Base-by-base conservation (phyloP, 305 asterid species). In the Fraxinus greggii region DNA sequence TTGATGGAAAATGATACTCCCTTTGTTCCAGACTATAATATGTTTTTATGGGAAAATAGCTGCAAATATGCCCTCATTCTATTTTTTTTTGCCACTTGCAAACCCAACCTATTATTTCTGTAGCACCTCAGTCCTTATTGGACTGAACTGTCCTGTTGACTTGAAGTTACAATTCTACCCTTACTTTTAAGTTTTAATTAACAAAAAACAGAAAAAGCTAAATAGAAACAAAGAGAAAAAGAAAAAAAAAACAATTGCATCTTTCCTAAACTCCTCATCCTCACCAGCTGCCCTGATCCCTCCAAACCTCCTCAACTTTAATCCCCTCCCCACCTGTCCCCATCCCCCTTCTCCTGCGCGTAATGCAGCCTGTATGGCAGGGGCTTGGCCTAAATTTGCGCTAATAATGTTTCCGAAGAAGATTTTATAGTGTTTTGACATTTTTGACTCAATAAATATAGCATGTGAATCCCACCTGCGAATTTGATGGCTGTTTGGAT, bases 361-460 rank as follows among this genome's bases (percentile, higher is more conserved):
- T 78, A 95, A 85, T 72, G 98, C 98, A 86, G 97, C 98, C 86
- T 96, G 98, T 86, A 97, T 90, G 35, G 99, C 98, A 29, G 98
- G 99, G 84, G 98, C 98, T 90, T 94, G 99, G 80, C 99, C 98
- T 90, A 96, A 91, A 89, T 94, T 94, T 26, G 98, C 98, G 78
- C 94, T 89, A 28, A 96, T 94, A 82, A 92, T 97, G 83, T 95
- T 95, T 59, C 98, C 97, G 48, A 94, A 93, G 92, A 93, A 19
- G 76, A 96, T 93, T 90, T 96, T 26, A 7, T 65, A 7, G n/a
- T 65, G 72, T 63, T 63, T 23, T 63, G 31, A 63, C 33, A 63
- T 24, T 63, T 24, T 63, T 63, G 32, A 23, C n/a, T 65, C 72
- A 26, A 65, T 65, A 13, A 10, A 65, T 65, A 28, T 65, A 65